These are phyloP conservation scores for Dichotomocladium elegans DNA, from an alignment of 371 early-diverging fungal genomes.

Conservation along the genomic window DNA sequence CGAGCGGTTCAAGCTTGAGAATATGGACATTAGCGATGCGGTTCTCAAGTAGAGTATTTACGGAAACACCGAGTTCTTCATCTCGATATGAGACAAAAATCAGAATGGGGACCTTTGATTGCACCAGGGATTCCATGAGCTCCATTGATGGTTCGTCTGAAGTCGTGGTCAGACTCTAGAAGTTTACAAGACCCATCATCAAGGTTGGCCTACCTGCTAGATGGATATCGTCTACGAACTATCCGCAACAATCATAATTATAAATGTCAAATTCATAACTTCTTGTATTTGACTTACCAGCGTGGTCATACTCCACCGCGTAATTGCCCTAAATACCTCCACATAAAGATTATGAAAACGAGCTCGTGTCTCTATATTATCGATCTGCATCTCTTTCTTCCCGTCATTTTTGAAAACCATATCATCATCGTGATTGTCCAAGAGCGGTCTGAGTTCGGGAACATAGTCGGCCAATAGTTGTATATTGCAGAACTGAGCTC, in stretches of 20 bases:
- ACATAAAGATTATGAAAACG: slow-evolving; percentile 40
- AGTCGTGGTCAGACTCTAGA: background rate
- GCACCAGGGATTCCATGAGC: slow-evolving; percentile 29
- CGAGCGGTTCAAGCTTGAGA: slow-evolving; percentile 24
- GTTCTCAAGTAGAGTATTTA: slow-evolving; percentile 19
- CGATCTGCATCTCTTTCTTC: slow-evolving; percentile 24
- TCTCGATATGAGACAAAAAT: slow-evolving; percentile 37
- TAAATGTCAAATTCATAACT: too few species aligned
- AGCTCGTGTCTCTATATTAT: slow-evolving; percentile 34
- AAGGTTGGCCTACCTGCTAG: slow-evolving; percentile 25
- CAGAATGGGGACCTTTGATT: slow-evolving; percentile 24
- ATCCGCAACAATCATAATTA: background rate
- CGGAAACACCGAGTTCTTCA: slow-evolving; percentile 17
- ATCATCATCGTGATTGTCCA: slow-evolving; percentile 9
- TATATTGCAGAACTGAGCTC: slow-evolving; percentile 33
- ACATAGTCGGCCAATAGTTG: slow-evolving; percentile 30
- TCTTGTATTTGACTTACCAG: slow-evolving; percentile 31
- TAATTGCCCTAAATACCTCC: slow-evolving; percentile 34
- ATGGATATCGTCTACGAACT: slow-evolving; percentile 47
- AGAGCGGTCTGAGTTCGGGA: slow-evolving; percentile 35
- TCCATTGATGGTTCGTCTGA: slow-evolving; percentile 41
- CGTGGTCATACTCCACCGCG: slow-evolving; percentile 45
- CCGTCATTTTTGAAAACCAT: background rate
- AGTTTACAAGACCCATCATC: too few species aligned
- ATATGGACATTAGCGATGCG: slow-evolving; percentile 25